A percentile compares a stretch with the other conserved stretches of the same genome.
These are phyloP conservation scores for Cryptococcus floricola DNA, from an alignment of 1,284 basidiomycete genomes.

Conservation along the genomic window DNA sequence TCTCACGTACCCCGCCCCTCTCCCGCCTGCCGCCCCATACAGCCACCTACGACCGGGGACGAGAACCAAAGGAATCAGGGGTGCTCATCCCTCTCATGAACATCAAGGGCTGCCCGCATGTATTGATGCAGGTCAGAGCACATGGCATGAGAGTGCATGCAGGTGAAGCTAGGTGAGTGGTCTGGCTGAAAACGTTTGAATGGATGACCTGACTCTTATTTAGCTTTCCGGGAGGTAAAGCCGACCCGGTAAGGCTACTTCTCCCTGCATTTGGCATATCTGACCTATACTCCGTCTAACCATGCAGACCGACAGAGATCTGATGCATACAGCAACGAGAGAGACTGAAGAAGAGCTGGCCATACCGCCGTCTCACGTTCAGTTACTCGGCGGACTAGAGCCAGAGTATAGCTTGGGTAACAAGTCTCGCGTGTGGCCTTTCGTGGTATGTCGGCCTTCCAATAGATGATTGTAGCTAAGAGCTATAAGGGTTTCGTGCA, in stretches of 20 bases:
- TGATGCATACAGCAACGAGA: conserved; percentile 35
- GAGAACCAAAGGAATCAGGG: conserved; percentile 27
- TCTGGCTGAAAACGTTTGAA: background rate
- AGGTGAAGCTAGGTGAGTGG: conserved; percentile 40
- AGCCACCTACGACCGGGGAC: conserved; percentile 21
- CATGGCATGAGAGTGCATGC: conserved; percentile 36
- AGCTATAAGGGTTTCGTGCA: conserved; percentile 29
- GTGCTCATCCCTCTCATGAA: conserved; percentile 44
- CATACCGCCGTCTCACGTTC: conserved; percentile 26
- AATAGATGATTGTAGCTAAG: background rate
- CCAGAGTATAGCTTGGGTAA: conserved; percentile 44
- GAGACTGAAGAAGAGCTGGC: conserved; percentile 42
- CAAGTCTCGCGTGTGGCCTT: conserved; percentile 40
- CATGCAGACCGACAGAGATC: conserved; percentile 23
- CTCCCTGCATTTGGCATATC: background rate
- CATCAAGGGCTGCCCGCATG: conserved; percentile 24
- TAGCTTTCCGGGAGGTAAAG: conserved; percentile 42
- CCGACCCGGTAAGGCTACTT: conserved; percentile 23
- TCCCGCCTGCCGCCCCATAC: conserved; percentile 17
- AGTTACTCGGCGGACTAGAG: conserved; percentile 35
- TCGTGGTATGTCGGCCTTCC: conserved; percentile 29
- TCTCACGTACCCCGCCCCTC: no score
- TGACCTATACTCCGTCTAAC: background rate
- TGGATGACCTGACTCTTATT: background rate
- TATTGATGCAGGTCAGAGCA: conserved; percentile 37